These are phyloP conservation scores for Rossbeevera mucosa DNA, from an alignment of 768 basidiomycete species.

Conservation along the genomic window DNA sequence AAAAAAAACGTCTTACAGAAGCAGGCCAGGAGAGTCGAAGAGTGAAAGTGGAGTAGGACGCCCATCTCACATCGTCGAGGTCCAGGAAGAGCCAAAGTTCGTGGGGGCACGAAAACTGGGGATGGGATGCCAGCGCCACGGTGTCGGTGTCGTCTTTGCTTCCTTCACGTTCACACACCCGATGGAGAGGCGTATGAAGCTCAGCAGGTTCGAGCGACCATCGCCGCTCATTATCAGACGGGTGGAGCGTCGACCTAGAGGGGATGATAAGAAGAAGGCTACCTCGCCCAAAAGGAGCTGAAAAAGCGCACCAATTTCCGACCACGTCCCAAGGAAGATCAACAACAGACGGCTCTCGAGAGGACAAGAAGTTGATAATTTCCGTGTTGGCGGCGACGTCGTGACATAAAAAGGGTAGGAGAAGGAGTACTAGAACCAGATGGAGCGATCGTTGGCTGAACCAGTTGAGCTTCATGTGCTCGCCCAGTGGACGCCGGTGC, in stretches of 20 bases:
- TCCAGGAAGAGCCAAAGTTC: constrained; percentile 48
- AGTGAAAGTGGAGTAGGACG: constrained; percentile 41
- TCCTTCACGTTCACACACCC: constrained; percentile 33
- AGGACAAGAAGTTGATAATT: constrained; percentile 53
- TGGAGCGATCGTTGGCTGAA: constrained; percentile 10
- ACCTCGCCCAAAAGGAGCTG: constrained; percentile 12
- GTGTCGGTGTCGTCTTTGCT: background rate
- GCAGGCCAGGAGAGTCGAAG: constrained; percentile 55
- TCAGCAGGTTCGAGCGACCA: constrained; percentile 42
- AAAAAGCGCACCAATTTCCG: constrained; percentile 29
- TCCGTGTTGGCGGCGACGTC: constrained; percentile 53
- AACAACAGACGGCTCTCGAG: constrained; percentile 16
- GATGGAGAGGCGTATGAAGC: constrained; percentile 33
- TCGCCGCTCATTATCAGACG: constrained; percentile 30
- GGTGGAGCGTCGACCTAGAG: constrained; percentile 39
- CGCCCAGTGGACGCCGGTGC: constrained; percentile 1
- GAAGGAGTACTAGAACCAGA: constrained; percentile 8
- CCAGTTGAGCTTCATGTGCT: constrained; percentile 16
- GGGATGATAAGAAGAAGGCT: background rate
- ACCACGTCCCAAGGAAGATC: constrained; percentile 16
- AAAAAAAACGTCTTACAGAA: constrained; percentile 36
- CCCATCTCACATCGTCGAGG: constrained; percentile 40
- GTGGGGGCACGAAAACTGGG: constrained; percentile 33
- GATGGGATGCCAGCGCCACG: background rate
- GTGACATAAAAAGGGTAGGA: constrained; percentile 24